Base-by-base conservation (phyloP, 768 basidiomycete genomes). In the Psilocybe cyanescens region DNA sequence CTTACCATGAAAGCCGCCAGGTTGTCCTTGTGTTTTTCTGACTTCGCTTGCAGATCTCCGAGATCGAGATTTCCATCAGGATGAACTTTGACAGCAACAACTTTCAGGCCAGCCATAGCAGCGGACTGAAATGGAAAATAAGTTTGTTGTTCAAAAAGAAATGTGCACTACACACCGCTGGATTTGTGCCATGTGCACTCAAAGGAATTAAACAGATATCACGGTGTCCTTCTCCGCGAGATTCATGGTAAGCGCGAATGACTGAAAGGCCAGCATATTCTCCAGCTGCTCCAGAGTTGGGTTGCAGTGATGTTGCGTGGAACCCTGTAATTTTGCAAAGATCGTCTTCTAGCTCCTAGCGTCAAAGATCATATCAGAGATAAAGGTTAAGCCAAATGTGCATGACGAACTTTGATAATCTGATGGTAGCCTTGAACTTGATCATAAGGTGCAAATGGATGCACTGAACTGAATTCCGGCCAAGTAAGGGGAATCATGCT, bases 151-250 rank as follows among this genome's bases (percentile, higher is more conserved):
- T 14, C 5, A 59, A 35, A 30, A 35, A 9, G 1, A 37, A 11
- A 7, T n/a, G 24, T 2, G 11, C 45, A 29, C 19, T 44, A 79
- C 91, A 77, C 70, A 94, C 94, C 53, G 97, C 97, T 50, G 97
- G 97, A 76, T 99, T 99, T 46, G 97, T 99, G 46, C 97, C 97
- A 76, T 99, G 97, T 2, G 97, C 97, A 67, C 94, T 97, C 57
- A 97, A 78, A 57, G 97, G 97, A 67, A 98, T 97, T 55, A 98
- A 76, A 72, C 95, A 99, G 53, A 98, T 85, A 72, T 99, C 86
- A 48, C 97, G 87, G 65, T 96, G 86, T 1, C 80, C 83, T 68
- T 99, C 89, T 33, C 92, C 92, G 19, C 89, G 88, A 56, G 94
- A 92, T 71, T 91, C 90, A 70, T 98, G 95, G 75, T 95, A 99